These are phyloP conservation scores for Rosa lucieae DNA, from an alignment of 306 rosid genomes.

Conservation along the genomic window DNA sequence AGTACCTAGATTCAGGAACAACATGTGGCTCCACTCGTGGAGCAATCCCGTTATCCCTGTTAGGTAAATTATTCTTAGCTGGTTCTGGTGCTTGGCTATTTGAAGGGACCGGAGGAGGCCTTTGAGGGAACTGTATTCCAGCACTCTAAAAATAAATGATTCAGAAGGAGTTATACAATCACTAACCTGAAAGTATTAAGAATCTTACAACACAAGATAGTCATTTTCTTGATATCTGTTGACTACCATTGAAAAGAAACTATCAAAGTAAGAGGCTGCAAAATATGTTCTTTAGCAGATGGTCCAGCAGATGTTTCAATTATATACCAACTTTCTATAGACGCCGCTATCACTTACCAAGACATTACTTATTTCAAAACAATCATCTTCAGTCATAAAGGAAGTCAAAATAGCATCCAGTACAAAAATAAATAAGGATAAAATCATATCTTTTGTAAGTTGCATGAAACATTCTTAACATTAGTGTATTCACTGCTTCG, in stretches of 20 bases:
- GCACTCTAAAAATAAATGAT: conserved; percentile 61
- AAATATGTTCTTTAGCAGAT: neutral
- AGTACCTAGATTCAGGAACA: conserved; percentile 84
- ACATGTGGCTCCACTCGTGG: conserved; percentile 49
- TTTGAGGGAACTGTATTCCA: conserved; percentile 81
- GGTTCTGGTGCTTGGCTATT: conserved; percentile 51
- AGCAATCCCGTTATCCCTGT: conserved; percentile 55
- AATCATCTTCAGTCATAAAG: neutral
- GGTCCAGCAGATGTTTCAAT: conserved; percentile 3
- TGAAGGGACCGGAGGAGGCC: conserved; percentile 52
- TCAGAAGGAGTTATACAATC: neutral
- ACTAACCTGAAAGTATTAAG: neutral
- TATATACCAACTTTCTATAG: neutral
- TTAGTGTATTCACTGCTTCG: neutral
- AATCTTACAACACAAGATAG: neutral
- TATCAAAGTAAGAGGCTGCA: neutral
- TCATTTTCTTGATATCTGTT: conserved; percentile 6
- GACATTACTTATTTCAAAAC: neutral
- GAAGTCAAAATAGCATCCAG: neutral
- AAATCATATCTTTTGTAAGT: neutral
- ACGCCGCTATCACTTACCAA: neutral
- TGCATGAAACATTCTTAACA: neutral
- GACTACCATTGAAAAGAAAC: neutral
- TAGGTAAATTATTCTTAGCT: conserved; percentile 37
- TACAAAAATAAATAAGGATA: neutral